Percentiles rank a stretch among this genome's conserved stretches.
Evolutionary conservation across 306 rosid genomes (phyloP).

Genomic region (Medicago lupulina): DNA sequence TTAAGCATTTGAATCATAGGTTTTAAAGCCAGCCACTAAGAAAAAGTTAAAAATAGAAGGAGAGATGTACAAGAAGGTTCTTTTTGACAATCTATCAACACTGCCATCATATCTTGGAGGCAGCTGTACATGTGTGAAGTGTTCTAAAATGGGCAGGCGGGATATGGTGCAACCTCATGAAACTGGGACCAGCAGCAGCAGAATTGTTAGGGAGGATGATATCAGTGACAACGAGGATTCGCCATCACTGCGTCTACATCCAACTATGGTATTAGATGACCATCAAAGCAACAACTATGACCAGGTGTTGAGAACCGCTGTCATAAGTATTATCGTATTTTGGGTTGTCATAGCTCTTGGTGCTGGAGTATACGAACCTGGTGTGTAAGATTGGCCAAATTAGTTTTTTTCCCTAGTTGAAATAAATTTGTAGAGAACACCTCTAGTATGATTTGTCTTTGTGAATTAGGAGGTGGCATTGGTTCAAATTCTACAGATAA

Average conservation of each 20-base stretch:
- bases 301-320: constrained; percentile 67
- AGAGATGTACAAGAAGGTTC: constrained; percentile 61
- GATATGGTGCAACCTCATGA: constrained; percentile 41
- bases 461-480: constrained; percentile 28
- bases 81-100: constrained; percentile 58
- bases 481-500: constrained; percentile 34
- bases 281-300: constrained; percentile 49
- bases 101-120: constrained; percentile 85
- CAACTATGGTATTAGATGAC: constrained; percentile 49
- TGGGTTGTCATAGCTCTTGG: constrained; percentile 73
- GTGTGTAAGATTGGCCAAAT: constrained; percentile 37
- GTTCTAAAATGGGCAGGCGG: constrained; percentile 55
- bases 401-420: constrained; percentile 33
- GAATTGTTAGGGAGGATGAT: constrained; percentile 38
- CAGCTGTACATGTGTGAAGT: constrained; percentile 67
- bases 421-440: constrained; percentile 29
- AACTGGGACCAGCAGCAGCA: constrained; percentile 47
- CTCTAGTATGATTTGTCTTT: constrained; percentile 27
- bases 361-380: constrained; percentile 59
- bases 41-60: constrained; percentile 84
- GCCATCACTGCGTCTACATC: constrained; percentile 33
- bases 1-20: constrained; percentile 53
- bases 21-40: constrained; percentile 75
- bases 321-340: constrained; percentile 63
- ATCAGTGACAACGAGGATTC: constrained; percentile 43